A percentile compares a stretch with the other conserved stretches of the same genome.
These are phyloP conservation scores for Scleroderma bovista DNA, from an alignment of 768 basidiomycete species.

Conservation along the genomic window DNA sequence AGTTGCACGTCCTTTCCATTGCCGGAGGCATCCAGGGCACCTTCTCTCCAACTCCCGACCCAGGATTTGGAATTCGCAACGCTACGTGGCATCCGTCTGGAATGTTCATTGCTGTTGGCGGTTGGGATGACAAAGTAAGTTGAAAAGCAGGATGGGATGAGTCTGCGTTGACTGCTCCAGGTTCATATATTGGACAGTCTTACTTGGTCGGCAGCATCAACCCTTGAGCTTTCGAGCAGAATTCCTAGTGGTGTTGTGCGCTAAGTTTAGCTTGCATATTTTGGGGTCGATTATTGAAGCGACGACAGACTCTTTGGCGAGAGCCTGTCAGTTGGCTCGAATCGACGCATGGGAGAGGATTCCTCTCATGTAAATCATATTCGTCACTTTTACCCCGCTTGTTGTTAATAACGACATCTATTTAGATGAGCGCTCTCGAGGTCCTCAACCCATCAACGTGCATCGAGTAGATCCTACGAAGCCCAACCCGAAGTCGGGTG, in stretches of 20 bases:
- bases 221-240: slow-evolving; percentile 56
- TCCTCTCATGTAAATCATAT: slow-evolving; percentile 65
- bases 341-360: slow-evolving; percentile 77
- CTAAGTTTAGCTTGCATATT: slow-evolving; percentile 3
- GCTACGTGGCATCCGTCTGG: slow-evolving; percentile 87
- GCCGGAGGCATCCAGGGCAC: slow-evolving; percentile 58
- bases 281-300: slow-evolving; percentile 1
- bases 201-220: slow-evolving; percentile 65
- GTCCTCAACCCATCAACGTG: slow-evolving; percentile 48
- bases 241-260: slow-evolving; percentile 55
- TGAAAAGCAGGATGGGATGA: not conserved
- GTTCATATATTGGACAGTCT: slow-evolving; percentile 70
- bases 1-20: slow-evolving; percentile 63
- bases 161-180: slow-evolving; percentile 32
- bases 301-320: slow-evolving; percentile 68
- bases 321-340: slow-evolving; percentile 85
- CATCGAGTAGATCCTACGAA: slow-evolving; percentile 54
- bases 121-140: slow-evolving; percentile 84
- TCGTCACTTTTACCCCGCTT: not conserved
- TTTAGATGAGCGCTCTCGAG: slow-evolving; percentile 60
- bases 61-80: slow-evolving; percentile 75
- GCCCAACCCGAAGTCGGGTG: slow-evolving; percentile 60
- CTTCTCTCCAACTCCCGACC: slow-evolving; percentile 70
- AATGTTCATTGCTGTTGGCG: slow-evolving; percentile 72
- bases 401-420: not conserved